Base-by-base conservation (phyloP, 768 basidiomycete genomes). In the Suillus plorans region DNA sequence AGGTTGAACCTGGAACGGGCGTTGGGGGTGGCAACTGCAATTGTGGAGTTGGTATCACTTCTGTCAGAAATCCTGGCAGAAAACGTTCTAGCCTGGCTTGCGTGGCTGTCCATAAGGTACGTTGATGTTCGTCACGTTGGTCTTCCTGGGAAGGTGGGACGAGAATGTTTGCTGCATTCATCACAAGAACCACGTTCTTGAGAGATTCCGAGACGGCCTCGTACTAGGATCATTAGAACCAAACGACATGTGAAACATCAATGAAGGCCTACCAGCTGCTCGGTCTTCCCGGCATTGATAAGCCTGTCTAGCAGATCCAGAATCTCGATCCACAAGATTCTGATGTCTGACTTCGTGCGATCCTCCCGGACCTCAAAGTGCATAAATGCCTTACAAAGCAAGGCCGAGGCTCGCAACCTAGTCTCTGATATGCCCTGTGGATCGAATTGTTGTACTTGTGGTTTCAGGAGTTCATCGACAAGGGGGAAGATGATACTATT, bases 201-300 rank as follows among this genome's bases (percentile, higher is more conserved):
- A 99, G 83, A 1, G 95, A 96, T 77, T 99, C 97, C 1, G 94
- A 95, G 22, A 97, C 85, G 0, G 97, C 97, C 75, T 99, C 97
- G 74, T 90, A 89, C 97, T 99, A 65, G 20, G 20, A 55, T 41
- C 8, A 52, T 76, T 69, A 39, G 42, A 42, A 53, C 16, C 25
- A 39, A 39, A 60, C 47, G 14, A 10, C 14, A 25, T n/a, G 63
- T n/a, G 59, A 10, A 31, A 45, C 13, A 49, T 22, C 16, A 22
- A 37, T 56, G 61, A 28, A 37, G 53, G 82, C 91, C 70, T 69
- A 97, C 97, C 80, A 97, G 76, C 71, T 94, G 93, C 72, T 95
- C 96, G 53, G 87, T 84, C 69, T 88, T 88, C 71, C 95, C 92
- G 34, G 89, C 84, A 68, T 88, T 86, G 90, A 98, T 97, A 69